Evolutionary conservation across 1,284 basidiomycete species (phyloP), one percentile per base, ranked within the genome.

Genomic region (Melampsora americana): DNA sequence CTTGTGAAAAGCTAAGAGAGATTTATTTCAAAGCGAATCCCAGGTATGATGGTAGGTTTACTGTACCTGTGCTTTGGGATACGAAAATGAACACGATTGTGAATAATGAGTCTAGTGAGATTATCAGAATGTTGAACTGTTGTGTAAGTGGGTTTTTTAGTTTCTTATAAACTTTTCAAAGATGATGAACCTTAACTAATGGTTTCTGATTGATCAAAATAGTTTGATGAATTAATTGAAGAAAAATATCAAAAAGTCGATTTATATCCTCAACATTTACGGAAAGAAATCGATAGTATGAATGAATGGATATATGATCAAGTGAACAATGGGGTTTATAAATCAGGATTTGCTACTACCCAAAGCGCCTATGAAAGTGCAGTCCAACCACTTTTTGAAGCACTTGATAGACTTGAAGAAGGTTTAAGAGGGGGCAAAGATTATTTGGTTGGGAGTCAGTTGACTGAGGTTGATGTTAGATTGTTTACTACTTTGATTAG

Each of bases 71-170:
- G 66, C 85, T 98, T 1, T 99, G 93, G 92, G 96, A 98, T 85
- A 95, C 90, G 85, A 92, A 96, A 84, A 85, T 83, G 53, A 84
- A 90, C 76, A 93, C 91, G 48, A 92, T 99, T 79, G 96, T 99
- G 74, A 96, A 92, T 85, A 99, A 96, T 83, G 94, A 83, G 77
- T 83, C 82, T 2, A 78, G 79, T 30, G 83, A 83, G 59, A 78
- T 98, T 81, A 93, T 98, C 80, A 89, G 95, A 71, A 91, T 94
- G 62, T 87, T 97, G 84, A 96, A 96, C 84, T 86, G 86, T 9
- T 90, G 72, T 77, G 28, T 83, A 87, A 9, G 95, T 96, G 85
- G 89, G 95, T 83, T 85, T 88, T 6, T 79, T 90, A 28, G 78
- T 95, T 4, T 86, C 90, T 0, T 82, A 85, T 1, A 87, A 91